Evolutionary conservation across 257 asterid genomes (phyloP).

Genomic region (Paraleonurus japonicus): DNA sequence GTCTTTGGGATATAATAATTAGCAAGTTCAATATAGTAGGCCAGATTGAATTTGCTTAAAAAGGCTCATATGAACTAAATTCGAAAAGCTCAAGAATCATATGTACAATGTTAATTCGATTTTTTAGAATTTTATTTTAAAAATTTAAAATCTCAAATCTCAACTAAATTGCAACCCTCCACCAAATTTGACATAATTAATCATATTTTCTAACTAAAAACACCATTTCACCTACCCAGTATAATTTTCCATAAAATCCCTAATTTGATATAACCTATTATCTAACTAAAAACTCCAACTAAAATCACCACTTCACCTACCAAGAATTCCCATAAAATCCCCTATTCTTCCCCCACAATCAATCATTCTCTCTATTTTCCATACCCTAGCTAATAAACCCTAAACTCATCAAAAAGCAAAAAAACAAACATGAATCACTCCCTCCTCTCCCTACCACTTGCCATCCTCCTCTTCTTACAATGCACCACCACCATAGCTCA

Average conservation of each 20-base stretch:
- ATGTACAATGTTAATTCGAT: background rate
- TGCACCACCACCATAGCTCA: conserved; percentile 50
- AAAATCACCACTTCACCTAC: conserved; percentile 39
- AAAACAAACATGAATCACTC: conserved; percentile 34
- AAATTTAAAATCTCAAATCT: background rate
- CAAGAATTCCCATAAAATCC: conserved; percentile 42
- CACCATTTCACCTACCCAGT: conserved; percentile 39
- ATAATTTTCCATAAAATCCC: conserved; percentile 34
- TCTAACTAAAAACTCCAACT: no score
- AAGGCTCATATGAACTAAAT: background rate
- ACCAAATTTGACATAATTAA: conserved; percentile 26
- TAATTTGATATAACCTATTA: background rate
- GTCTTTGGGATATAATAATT: no score
- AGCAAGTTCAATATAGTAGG: background rate
- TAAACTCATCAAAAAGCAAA: background rate
- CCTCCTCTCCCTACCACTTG: conserved; percentile 21
- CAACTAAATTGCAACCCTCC: conserved; percentile 33
- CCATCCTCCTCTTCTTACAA: conserved; percentile 29
- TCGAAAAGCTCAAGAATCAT: background rate
- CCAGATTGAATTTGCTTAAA: background rate
- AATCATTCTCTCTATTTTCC: background rate
- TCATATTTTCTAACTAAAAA: conserved; percentile 19
- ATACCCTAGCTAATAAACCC: background rate
- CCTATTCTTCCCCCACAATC: conserved; percentile 22
- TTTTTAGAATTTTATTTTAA: background rate